Base-by-base conservation (phyloP, 2,329 filamentous ascomycete genomes). In the Pseudocercospora vitis region DNA sequence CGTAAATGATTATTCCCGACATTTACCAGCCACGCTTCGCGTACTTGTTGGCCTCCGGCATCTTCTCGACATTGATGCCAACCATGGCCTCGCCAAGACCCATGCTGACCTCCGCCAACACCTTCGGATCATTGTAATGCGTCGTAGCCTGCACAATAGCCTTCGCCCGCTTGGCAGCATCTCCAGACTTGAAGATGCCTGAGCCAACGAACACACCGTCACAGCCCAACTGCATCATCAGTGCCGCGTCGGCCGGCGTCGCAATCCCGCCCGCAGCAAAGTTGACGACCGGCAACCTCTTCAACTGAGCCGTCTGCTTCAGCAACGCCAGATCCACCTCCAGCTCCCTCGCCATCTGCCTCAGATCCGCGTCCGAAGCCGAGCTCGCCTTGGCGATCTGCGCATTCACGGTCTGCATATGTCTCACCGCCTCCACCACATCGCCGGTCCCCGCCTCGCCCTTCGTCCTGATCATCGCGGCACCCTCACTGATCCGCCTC, bases 161-260 rank as follows among this genome's bases (percentile, higher is more conserved):
- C 78, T 86, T 89, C 11, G 94, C 94, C 56, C 94, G 80, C 84
- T 92, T 89, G 39, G 86, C 84, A 18, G 94, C 88, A 73, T 97
- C 87, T 14, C 92, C 92, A 4, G 85, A 89, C 83, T 97, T 97
- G 83, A 99, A 99, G 73, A 97, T 97, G 23, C 94, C 94, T 53
- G 85, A 91, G 23, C 94, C 94, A 29, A 99, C 94, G 70, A 99
- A 99, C 29, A 99, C 94, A 54, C 94, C 94, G 69, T 99, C 94
- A 70, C 94, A 97, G 56, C 94, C 94, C 60, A 99, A 79, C 80
- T 97, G 92, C 94, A 99, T 99, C 92, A 99, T 89, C 76, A 99
- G 79, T 2, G 94, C 94, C 0, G 94, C 94, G 74, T 99, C 94
- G 0, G 94, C 94, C 0, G 94, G 94, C 1, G 94, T 99, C n/a